Conservation (phyloP, 192 early-diverging fungal species). For the Fimicolochytrium jonesii region DNA sequence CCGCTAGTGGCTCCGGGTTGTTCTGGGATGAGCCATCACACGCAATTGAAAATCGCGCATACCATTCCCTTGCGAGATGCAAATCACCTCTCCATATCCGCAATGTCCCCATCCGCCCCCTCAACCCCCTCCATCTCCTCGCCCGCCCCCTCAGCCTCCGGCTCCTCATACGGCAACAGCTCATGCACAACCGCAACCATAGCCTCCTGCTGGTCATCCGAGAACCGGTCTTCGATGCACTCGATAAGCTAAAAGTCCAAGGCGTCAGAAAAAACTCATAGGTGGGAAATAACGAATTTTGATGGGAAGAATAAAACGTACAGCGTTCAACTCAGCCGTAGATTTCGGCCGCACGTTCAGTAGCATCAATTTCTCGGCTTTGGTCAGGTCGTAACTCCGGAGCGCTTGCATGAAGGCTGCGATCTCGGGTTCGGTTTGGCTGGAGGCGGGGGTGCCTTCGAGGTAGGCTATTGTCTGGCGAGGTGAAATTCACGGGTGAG, state of each 20-base stretch:
- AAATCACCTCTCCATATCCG: too few relatives aligned
- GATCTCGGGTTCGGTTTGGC: slow-evolving; percentile 55
- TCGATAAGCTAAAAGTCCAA: background rate
- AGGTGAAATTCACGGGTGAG: too few relatives aligned
- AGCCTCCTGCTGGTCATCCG: slow-evolving; percentile 44
- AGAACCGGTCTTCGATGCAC: slow-evolving; percentile 43
- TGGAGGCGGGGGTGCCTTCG: slow-evolving; percentile 50
- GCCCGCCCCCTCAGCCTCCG: slow-evolving; percentile 29
- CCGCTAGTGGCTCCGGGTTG: too few relatives aligned
- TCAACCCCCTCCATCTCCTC: too few relatives aligned
- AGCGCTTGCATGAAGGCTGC: slow-evolving; percentile 41
- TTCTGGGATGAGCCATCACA: too few relatives aligned
- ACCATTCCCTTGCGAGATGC: too few relatives aligned
- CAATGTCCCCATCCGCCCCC: too few relatives aligned
- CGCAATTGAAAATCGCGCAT: too few relatives aligned
- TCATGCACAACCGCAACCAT: slow-evolving; percentile 45
- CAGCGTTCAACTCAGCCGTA: slow-evolving; percentile 61
- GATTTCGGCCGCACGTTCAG: slow-evolving; percentile 65
- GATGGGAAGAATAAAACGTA: slow-evolving; percentile 21
- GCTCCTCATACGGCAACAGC: slow-evolving; percentile 44
- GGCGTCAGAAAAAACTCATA: background rate
- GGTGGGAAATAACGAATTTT: background rate
- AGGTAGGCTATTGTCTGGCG: slow-evolving; percentile 58
- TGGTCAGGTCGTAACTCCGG: slow-evolving; percentile 49
- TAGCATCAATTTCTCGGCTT: slow-evolving; percentile 71